A percentile compares a stretch with the other conserved stretches of the same genome.
Evolutionary conservation across 371 early-diverging fungal species (phyloP).

Genomic region (Apophysomyces elegans): DNA sequence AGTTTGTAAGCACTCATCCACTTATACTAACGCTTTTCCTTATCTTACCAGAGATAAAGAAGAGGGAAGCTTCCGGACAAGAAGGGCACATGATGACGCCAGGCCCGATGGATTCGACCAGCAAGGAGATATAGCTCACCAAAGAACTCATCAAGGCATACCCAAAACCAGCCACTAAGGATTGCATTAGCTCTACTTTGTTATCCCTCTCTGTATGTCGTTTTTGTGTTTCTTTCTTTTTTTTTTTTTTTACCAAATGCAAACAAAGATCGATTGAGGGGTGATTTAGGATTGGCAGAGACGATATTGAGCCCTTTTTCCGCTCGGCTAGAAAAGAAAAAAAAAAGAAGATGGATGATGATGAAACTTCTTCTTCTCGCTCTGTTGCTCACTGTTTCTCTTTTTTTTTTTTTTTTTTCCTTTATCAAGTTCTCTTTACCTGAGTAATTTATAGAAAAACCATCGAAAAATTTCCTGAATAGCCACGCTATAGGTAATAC

Average conservation of each 20-base stretch:
- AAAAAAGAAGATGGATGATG: no score
- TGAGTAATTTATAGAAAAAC: conserved; percentile 57
- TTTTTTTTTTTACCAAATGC: conserved; percentile 56
- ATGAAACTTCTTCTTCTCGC: no score
- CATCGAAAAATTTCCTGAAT: conserved; percentile 74
- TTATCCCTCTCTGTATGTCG: neutral
- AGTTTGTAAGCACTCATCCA: neutral
- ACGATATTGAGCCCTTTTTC: conserved; percentile 63
- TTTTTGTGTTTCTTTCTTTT: no score
- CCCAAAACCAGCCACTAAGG: conserved; percentile 64
- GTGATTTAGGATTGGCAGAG: conserved; percentile 59
- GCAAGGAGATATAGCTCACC: conserved; percentile 66
- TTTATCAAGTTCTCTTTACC: conserved; percentile 27
- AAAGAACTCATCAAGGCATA: conserved; percentile 72
- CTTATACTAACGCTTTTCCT: neutral
- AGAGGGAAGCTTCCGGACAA: conserved; percentile 62
- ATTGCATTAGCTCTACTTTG: neutral
- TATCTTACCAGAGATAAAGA: conserved; percentile 64
- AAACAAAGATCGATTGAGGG: conserved; percentile 60
- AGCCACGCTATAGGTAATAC: conserved; percentile 62
- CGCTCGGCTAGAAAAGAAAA: conserved; percentile 43
- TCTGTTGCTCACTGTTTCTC: no score
- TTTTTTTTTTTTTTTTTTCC: no score
- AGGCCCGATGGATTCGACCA: conserved; percentile 70
- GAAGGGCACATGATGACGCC: conserved; percentile 72